Conservation (phyloP, 2,329 filamentous ascomycete species). For the Lasiodiplodia sp. region DNA sequence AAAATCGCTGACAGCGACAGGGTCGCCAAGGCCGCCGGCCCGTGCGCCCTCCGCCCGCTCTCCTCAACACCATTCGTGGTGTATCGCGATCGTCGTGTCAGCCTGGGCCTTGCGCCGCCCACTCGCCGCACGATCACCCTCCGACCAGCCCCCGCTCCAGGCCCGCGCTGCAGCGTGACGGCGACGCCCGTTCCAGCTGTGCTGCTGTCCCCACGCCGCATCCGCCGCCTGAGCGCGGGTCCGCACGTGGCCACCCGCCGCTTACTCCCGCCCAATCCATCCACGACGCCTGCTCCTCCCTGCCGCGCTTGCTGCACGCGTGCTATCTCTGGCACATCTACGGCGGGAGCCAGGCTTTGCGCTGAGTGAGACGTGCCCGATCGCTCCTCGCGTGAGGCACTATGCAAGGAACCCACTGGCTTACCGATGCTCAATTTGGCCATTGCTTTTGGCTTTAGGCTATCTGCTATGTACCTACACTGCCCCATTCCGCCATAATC, state of each 20-base stretch:
- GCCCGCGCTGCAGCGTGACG: not conserved
- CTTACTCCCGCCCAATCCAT: not conserved
- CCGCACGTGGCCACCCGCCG: not conserved
- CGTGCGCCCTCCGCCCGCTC: slow-evolving; percentile 12
- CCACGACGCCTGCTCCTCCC: not conserved
- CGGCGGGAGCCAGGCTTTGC: not conserved
- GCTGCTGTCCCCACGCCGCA: not conserved
- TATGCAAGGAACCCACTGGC: slow-evolving; percentile 9
- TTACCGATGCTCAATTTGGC: not conserved
- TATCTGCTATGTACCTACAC: not conserved
- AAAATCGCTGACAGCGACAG: slow-evolving; percentile 26
- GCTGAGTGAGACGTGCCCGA: slow-evolving; percentile 14
- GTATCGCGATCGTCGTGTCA: slow-evolving; percentile 26
- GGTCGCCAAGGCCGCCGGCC: slow-evolving; percentile 12
- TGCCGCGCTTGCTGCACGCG: not conserved
- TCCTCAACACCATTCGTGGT: slow-evolving; percentile 25
- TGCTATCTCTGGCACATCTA: not conserved
- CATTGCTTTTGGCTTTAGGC: not conserved
- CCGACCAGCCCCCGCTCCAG: slow-evolving; percentile 3
- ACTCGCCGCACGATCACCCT: slow-evolving; percentile 17
- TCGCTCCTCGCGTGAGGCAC: not conserved
- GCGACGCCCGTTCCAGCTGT: not conserved
- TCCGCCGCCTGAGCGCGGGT: not conserved
- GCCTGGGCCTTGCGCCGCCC: slow-evolving; percentile 16
- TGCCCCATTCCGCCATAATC: not conserved